Conservation (phyloP, 1,284 basidiomycete species). For the Abortiporus biennis region DNA sequence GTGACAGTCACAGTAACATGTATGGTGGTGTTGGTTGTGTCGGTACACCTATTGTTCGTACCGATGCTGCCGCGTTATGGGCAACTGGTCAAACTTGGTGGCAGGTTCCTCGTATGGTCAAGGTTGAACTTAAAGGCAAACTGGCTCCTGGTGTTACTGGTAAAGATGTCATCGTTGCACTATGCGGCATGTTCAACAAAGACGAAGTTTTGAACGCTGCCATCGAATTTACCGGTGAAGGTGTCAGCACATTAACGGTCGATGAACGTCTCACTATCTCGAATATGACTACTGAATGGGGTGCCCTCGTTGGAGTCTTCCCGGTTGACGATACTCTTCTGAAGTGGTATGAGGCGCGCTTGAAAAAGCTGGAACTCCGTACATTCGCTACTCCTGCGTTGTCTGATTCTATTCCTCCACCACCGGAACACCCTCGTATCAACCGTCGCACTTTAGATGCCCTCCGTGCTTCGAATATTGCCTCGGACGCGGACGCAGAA, state of each 20-base stretch:
- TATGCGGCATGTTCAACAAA: constrained; percentile 95
- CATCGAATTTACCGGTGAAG: constrained; percentile 96
- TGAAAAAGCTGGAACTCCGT: constrained; percentile 75
- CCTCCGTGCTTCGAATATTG: constrained; percentile 50
- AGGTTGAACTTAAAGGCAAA: constrained; percentile 84
- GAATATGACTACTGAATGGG: constrained; percentile 99
- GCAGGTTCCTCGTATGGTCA: constrained; percentile 97
- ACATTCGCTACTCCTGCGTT: constrained; percentile 58
- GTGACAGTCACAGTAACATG: constrained; percentile 98
- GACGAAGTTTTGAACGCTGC: constrained; percentile 99
- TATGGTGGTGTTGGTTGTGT: constrained; percentile 98
- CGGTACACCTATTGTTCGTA: constrained; percentile 93
- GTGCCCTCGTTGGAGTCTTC: constrained; percentile 93
- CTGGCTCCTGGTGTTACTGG: constrained; percentile 90
- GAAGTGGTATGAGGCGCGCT: constrained; percentile 82
- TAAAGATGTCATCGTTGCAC: constrained; percentile 97
- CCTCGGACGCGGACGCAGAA: constrained; percentile 74
- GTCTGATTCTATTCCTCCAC: constrained; percentile 53
- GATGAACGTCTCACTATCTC: constrained; percentile 95
- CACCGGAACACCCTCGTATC: constrained; percentile 84
- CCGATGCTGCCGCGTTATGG: constrained; percentile 94
- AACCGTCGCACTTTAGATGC: constrained; percentile 71
- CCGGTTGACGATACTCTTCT: constrained; percentile 84
- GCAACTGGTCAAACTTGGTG: constrained; percentile 99
- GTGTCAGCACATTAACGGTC: constrained; percentile 74